These are phyloP conservation scores for Lactifluus volemus DNA, from an alignment of 768 basidiomycete species.

Conservation along the genomic window DNA sequence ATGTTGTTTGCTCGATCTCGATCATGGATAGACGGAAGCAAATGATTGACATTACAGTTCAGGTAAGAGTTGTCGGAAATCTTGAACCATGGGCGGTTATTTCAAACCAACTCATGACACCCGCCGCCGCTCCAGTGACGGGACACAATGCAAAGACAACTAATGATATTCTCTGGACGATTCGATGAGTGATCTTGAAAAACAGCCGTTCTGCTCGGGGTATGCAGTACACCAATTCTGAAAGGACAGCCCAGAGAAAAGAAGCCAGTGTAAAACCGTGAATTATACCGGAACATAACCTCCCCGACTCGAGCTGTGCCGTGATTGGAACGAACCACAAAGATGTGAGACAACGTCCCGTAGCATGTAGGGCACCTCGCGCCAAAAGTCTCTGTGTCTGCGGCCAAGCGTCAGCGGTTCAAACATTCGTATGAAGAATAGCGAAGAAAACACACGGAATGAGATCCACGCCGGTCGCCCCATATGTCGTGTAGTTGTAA, in stretches of 20 bases:
- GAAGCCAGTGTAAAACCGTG: background rate
- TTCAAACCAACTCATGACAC: background rate
- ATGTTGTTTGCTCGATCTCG: too few species aligned
- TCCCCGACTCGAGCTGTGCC: slow-evolving; percentile 52
- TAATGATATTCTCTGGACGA: background rate
- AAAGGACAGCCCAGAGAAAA: background rate
- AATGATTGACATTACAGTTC: background rate
- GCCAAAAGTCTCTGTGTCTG: slow-evolving; percentile 87
- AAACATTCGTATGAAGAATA: background rate
- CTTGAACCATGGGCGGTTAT: background rate
- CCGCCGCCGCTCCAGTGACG: background rate
- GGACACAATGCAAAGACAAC: too few species aligned
- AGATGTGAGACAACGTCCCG: slow-evolving; percentile 70
- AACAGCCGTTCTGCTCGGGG: background rate
- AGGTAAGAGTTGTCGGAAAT: background rate
- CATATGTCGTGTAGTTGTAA: slow-evolving; percentile 83
- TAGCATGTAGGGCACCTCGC: slow-evolving; percentile 81
- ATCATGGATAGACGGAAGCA: background rate
- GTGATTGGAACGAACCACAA: slow-evolving; percentile 62
- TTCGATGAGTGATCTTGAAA: background rate
- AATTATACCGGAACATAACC: slow-evolving; percentile 61
- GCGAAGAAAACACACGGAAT: slow-evolving; percentile 57
- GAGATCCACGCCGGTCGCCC: slow-evolving; percentile 72
- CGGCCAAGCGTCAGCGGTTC: background rate
- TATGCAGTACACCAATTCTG: background rate